A percentile compares a stretch with the other conserved stretches of the same genome.
These are phyloP conservation scores for Senna tora DNA, from an alignment of 306 rosid species.

Conservation along the genomic window DNA sequence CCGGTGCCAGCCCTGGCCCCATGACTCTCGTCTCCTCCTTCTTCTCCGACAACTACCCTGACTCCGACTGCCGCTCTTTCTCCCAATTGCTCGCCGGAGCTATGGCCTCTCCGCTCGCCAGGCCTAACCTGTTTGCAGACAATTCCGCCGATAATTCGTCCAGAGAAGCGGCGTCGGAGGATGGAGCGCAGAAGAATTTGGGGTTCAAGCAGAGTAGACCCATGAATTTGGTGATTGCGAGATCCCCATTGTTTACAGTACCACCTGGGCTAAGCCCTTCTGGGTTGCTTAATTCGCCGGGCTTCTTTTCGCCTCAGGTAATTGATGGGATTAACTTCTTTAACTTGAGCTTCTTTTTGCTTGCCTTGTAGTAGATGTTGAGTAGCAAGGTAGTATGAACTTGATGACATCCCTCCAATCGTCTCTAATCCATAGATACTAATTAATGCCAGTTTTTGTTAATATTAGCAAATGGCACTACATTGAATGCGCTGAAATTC, in stretches of 20 bases:
- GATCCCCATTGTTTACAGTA: conserved; percentile 73
- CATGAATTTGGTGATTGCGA: conserved; percentile 74
- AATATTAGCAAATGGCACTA: too few species aligned
- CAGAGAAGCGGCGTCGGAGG: conserved; percentile 39
- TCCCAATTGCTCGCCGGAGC: conserved; percentile 99
- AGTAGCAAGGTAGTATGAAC: too few species aligned
- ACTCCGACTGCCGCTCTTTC: conserved; percentile 72
- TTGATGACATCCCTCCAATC: too few species aligned
- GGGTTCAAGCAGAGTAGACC: conserved; percentile 90
- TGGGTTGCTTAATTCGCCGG: conserved; percentile 91
- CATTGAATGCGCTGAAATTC: too few species aligned
- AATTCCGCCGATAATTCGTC: conserved; percentile 39
- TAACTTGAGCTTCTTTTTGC: not conserved
- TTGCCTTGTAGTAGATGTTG: too few species aligned
- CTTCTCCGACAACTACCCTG: conserved; percentile 59
- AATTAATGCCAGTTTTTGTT: too few species aligned
- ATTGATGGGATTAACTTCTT: not conserved
- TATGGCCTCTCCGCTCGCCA: conserved; percentile 83
- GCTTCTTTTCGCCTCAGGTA: conserved; percentile 90
- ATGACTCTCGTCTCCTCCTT: conserved; percentile 94
- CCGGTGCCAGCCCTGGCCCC: conserved; percentile 88
- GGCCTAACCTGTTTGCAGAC: conserved; percentile 33
- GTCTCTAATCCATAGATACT: too few species aligned
- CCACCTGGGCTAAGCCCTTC: conserved; percentile 92
- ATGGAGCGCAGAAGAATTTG: conserved; percentile 45